A percentile compares a stretch with the other conserved stretches of the same genome.
Evolutionary conservation across 305 asterid species (phyloP).

Genomic region (Solanum hybrid): DNA sequence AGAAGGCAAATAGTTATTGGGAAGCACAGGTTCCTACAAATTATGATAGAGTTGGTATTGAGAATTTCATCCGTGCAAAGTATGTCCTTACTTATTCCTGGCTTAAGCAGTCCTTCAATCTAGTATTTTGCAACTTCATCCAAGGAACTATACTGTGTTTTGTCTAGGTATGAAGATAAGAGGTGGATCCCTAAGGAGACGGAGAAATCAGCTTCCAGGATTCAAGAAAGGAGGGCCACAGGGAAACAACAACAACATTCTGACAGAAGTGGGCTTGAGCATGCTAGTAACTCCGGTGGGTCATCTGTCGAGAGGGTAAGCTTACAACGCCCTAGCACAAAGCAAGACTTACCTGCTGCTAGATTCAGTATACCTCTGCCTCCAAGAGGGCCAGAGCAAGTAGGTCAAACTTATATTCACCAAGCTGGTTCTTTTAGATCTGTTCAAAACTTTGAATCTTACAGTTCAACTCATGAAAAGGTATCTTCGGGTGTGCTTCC

Average conservation of each 20-base stretch:
- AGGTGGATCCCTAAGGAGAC: constrained; percentile 70
- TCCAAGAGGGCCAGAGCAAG: constrained; percentile 57
- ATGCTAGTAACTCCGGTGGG: constrained; percentile 26
- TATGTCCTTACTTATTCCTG: constrained; percentile 29
- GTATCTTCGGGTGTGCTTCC: constrained; percentile 36
- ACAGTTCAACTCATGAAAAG: constrained; percentile 19
- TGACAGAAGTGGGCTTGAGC: constrained; percentile 38
- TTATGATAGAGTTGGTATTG: constrained; percentile 83
- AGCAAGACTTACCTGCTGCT: constrained; percentile 29
- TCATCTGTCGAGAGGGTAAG: constrained; percentile 36
- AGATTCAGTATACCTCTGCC: constrained; percentile 39
- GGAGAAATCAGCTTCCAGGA: constrained; percentile 36
- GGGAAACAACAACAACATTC: constrained; percentile 40
- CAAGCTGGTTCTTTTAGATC: background rate
- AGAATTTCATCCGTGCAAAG: constrained; percentile 94
- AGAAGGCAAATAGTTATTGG: constrained; percentile 88
- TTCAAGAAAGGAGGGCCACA: constrained; percentile 39
- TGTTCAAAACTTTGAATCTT: background rate
- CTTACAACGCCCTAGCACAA: constrained; percentile 25
- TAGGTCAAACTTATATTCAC: constrained; percentile 18
- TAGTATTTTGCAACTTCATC: constrained; percentile 15
- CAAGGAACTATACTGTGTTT: constrained; percentile 4
- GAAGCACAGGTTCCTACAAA: constrained; percentile 94
- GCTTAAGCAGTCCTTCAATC: background rate
- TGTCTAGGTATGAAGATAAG: constrained; percentile 76